Conservation (phyloP, 371 early-diverging fungal species). For the Batkoa obscura region DNA sequence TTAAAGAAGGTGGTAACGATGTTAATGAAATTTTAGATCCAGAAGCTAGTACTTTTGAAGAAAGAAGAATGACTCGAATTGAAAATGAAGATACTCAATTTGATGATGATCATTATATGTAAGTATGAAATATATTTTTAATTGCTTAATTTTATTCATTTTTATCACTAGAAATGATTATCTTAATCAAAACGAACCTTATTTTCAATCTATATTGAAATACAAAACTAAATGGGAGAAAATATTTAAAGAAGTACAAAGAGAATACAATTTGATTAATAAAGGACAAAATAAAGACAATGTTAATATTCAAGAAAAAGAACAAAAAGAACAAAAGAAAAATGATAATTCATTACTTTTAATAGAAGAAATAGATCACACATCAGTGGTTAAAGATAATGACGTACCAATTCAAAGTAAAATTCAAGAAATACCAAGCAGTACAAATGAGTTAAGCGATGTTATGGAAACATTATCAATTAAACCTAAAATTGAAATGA, state of each 20-base stretch:
- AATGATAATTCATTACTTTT: neutral
- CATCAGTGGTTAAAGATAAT: neutral
- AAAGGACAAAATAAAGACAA: neutral
- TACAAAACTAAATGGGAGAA: conserved; percentile 39
- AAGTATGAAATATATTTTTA: conserved; percentile 6
- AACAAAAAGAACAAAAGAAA: neutral
- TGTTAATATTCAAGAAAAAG: neutral
- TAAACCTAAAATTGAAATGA: too few species aligned
- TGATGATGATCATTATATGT: conserved; percentile 82
- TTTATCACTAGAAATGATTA: conserved; percentile 32
- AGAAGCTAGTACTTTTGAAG: conserved; percentile 42
- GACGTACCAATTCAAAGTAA: neutral
- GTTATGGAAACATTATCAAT: neutral
- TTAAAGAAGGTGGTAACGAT: conserved; percentile 64
- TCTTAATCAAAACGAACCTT: conserved; percentile 38
- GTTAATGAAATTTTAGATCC: conserved; percentile 54
- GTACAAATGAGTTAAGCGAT: neutral
- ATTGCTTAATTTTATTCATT: neutral
- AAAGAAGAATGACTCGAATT: conserved; percentile 37
- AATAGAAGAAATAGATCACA: neutral
- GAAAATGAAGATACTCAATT: conserved; percentile 58
- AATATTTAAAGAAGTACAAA: neutral
- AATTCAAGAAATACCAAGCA: neutral
- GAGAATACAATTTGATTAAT: neutral
- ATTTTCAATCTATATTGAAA: conserved; percentile 44